phyloP scores from a whole-genome alignment of 352 stramenopile genomes.

The Pythium diclinum region DNA sequence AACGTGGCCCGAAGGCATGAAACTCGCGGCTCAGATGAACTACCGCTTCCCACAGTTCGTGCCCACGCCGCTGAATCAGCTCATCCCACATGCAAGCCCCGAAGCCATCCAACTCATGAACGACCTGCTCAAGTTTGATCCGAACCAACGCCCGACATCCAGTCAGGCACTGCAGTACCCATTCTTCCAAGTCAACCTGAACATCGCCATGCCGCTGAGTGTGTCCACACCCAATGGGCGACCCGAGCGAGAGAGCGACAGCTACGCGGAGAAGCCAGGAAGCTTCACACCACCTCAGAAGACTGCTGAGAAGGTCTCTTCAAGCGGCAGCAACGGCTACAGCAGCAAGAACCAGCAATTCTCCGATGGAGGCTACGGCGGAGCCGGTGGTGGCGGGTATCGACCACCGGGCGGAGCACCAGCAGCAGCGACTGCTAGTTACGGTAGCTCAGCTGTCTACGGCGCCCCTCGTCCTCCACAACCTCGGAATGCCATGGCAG shows the following conservation, averaged over 20 bases:
- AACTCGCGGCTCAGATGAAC: conserved; percentile 94
- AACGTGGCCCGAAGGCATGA: conserved; percentile 94
- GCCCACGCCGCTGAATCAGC: conserved; percentile 76
- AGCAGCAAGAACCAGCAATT: conserved; percentile 54
- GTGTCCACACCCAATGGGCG: conserved; percentile 60
- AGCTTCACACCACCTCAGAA: conserved; percentile 66
- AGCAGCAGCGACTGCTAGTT: conserved; percentile 17
- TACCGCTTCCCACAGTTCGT: conserved; percentile 96
- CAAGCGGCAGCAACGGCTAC: conserved; percentile 46
- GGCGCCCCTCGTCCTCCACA: conserved; percentile 39
- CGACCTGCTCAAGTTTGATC: conserved; percentile 93
- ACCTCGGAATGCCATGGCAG: conserved; percentile 67
- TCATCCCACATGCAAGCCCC: conserved; percentile 89
- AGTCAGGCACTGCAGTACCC: conserved; percentile 93
- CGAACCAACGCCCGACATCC: conserved; percentile 90
- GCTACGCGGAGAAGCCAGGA: conserved; percentile 35
- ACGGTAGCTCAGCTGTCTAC: conserved; percentile 28
- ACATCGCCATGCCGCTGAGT: conserved; percentile 66
- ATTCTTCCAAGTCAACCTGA: conserved; percentile 91
- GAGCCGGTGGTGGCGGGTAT: conserved; percentile 31
- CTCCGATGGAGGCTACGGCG: conserved; percentile 30
- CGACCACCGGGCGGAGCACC: conserved; percentile 4
- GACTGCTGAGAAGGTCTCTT: conserved; percentile 37
- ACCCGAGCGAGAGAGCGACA: conserved; percentile 36
- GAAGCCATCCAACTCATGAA: conserved; percentile 92